Evolutionary conservation across 2,329 filamentous ascomycete genomes (phyloP).

Genomic region (Cordyceps farinosa): DNA sequence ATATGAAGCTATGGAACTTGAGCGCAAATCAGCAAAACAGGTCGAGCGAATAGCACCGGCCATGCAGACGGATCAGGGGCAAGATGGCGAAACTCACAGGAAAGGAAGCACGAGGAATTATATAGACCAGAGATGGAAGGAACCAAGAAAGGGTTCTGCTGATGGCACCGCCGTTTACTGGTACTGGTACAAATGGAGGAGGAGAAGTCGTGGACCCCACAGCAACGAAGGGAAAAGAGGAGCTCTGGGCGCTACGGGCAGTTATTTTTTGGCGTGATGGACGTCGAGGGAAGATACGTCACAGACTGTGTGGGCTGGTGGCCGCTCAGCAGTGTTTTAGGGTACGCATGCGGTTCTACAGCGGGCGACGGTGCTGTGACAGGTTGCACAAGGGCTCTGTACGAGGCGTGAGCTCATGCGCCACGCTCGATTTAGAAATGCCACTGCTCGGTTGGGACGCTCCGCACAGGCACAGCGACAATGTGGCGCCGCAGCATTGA

Average conservation of each 20-base stretch:
- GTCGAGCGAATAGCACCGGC: background rate
- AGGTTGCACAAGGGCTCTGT: background rate
- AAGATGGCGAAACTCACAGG: background rate
- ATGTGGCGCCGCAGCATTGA: too few relatives aligned
- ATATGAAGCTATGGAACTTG: background rate
- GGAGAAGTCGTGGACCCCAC: constrained; percentile 9
- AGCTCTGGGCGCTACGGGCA: background rate
- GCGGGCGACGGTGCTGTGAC: background rate
- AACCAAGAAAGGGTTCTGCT: background rate
- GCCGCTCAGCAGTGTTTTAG: background rate
- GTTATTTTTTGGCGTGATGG: background rate
- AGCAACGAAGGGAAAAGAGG: constrained; percentile 7
- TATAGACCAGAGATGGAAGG: background rate
- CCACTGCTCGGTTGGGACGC: background rate
- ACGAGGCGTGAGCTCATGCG: background rate
- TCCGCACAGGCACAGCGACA: background rate
- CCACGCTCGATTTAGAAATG: background rate
- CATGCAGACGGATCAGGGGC: background rate
- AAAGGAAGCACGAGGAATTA: background rate
- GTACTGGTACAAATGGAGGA: background rate
- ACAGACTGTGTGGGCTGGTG: background rate
- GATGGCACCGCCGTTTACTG: background rate
- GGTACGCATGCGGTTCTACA: background rate
- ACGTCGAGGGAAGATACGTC: background rate
- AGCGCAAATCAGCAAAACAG: background rate